A percentile compares a stretch with the other conserved stretches of the same genome.
phyloP scores from a whole-genome alignment of 495 filamentous ascomycete species.

The Aspergillus biplanus region DNA sequence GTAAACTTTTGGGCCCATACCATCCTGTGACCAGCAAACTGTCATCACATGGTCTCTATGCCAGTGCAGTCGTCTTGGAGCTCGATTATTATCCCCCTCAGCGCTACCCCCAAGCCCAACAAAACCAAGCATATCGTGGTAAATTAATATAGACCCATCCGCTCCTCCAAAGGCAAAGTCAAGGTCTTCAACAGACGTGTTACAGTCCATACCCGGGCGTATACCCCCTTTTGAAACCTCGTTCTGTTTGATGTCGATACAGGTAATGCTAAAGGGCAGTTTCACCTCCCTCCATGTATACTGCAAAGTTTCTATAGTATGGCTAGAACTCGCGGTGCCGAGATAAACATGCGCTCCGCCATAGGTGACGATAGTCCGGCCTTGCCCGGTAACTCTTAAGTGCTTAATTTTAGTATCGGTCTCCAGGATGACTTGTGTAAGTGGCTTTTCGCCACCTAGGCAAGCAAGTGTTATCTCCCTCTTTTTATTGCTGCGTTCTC shows the following conservation, averaged over 20 bases:
- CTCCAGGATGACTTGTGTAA: slow-evolving; percentile 31
- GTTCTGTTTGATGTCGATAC: slow-evolving; percentile 36
- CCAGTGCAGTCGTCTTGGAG: slow-evolving; percentile 76
- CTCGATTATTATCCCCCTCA: slow-evolving; percentile 43
- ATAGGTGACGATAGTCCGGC: slow-evolving; percentile 42
- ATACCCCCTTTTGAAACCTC: slow-evolving; percentile 36
- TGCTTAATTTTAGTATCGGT: slow-evolving; percentile 35
- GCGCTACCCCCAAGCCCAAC: slow-evolving; percentile 46
- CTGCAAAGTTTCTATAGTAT: slow-evolving; percentile 27
- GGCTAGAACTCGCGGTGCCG: slow-evolving; percentile 29
- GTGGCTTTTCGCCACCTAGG: slow-evolving; percentile 29
- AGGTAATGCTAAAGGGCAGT: slow-evolving; percentile 38
- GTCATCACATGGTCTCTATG: slow-evolving; percentile 80
- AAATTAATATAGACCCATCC: slow-evolving; percentile 75
- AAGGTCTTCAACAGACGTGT: slow-evolving; percentile 41
- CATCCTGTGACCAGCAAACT: slow-evolving; percentile 88
- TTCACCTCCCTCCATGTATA: slow-evolving; percentile 58
- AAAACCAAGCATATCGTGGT: slow-evolving; percentile 69
- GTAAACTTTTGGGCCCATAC: slow-evolving; percentile 52
- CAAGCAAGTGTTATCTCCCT: slow-evolving; percentile 33
- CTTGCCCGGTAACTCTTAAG: slow-evolving; percentile 37
- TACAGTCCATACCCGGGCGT: slow-evolving; percentile 17
- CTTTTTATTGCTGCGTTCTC: slow-evolving; percentile 37
- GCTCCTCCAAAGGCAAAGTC: slow-evolving; percentile 77
- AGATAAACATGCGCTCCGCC: slow-evolving; percentile 39